Conservation (phyloP, 192 early-diverging fungal genomes). For the Coemansia sp. region DNA sequence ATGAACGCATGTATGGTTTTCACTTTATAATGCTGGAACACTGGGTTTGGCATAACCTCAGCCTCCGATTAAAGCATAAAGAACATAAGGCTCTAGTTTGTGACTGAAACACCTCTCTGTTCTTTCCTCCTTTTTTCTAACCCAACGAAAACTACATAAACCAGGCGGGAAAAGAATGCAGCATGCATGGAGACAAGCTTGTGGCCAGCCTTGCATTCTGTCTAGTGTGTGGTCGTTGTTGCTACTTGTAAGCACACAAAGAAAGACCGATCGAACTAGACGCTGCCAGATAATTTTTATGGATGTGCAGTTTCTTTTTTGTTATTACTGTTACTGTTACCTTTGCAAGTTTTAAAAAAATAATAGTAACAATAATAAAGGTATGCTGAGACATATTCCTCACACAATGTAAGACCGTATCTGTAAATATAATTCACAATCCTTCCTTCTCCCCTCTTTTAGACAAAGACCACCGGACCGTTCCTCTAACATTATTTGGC, state of each 20-base stretch:
- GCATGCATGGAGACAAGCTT: background rate
- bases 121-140: background rate
- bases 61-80: background rate
- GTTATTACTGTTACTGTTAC: background rate
- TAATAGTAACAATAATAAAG: background rate
- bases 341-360: too few species aligned
- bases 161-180: background rate
- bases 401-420: background rate
- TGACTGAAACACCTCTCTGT: conserved; percentile 4
- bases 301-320: background rate
- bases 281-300: background rate
- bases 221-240: background rate
- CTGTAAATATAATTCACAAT: conserved; percentile 4
- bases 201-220: background rate
- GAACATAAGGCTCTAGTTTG: background rate
- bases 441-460: background rate
- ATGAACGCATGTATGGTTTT: background rate
- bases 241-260: background rate
- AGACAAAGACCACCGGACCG: background rate
- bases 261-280: background rate
- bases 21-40: conserved; percentile 1
- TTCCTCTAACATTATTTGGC: background rate
- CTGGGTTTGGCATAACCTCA: conserved; percentile 9
- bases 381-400: background rate
- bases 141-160: background rate